Conservation (phyloP, 169 alveolate species). For the Plasmodium vivax region DNA sequence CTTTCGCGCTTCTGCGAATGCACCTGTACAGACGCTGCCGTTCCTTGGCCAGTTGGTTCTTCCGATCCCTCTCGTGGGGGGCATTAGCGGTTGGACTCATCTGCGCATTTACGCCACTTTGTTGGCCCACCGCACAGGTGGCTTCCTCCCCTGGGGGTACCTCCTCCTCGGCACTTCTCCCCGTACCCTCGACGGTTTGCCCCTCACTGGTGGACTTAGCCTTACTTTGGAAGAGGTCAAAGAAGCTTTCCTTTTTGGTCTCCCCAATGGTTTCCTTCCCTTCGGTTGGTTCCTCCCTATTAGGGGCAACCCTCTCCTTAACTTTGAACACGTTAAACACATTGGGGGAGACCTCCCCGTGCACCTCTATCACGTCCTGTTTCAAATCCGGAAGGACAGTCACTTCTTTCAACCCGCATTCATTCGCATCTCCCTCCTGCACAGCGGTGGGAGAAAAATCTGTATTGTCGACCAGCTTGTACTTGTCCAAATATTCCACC, state of each 20-base stretch:
- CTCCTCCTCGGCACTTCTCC: background rate
- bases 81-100: background rate
- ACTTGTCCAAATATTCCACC: conserved; percentile 71
- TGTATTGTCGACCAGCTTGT: conserved; percentile 44
- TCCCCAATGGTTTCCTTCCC: background rate
- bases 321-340: background rate
- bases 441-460: background rate
- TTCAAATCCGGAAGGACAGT: conserved; percentile 13
- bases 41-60: background rate
- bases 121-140: background rate
- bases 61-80: background rate
- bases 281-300: background rate
- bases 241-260: background rate
- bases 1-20: background rate
- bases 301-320: background rate
- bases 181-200: background rate
- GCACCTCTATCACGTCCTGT: conserved; percentile 16
- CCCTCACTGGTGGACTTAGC: background rate
- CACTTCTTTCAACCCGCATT: conserved; percentile 47
- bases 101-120: background rate
- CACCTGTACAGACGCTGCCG: background rate
- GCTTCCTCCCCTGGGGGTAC: background rate
- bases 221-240: background rate
- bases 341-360: background rate
- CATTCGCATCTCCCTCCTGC: background rate